Conservation (phyloP, 2,329 filamentous ascomycete genomes). For the Aspergillus brunneoviolaceus region DNA sequence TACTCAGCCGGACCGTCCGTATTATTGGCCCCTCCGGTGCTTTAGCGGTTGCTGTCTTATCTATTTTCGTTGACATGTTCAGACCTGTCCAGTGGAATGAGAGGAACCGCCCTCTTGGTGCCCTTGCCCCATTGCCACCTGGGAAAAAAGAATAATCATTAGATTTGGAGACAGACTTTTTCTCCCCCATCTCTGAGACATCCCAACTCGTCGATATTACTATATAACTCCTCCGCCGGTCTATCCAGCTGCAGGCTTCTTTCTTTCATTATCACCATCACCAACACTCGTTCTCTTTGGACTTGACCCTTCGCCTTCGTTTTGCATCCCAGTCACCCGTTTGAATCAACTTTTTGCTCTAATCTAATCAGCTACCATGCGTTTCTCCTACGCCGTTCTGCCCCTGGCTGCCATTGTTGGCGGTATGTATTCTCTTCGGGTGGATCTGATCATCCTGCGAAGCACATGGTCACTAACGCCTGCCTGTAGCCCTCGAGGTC, state of each 20-base stretch:
- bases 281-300: background rate
- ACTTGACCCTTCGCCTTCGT: background rate
- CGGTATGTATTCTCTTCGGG: slow-evolving; percentile 21
- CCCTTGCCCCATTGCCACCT: background rate
- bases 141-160: background rate
- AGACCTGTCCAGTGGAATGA: background rate
- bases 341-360: background rate
- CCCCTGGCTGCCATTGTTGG: slow-evolving; percentile 30
- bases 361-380: slow-evolving; percentile 22
- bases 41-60: background rate
- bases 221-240: background rate
- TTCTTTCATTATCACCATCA: background rate
- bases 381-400: slow-evolving; percentile 27
- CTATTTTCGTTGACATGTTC: background rate
- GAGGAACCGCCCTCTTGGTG: background rate
- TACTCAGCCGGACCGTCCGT: background rate
- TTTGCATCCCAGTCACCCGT: background rate
- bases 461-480: background rate
- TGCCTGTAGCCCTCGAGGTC: slow-evolving; percentile 32
- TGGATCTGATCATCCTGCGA: background rate
- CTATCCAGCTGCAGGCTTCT: background rate
- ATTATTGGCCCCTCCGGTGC: background rate
- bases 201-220: background rate
- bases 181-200: background rate
- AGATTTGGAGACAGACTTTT: background rate